Evolutionary conservation across 768 basidiomycete species (phyloP).

Genomic region (Lactarius evosmus): DNA sequence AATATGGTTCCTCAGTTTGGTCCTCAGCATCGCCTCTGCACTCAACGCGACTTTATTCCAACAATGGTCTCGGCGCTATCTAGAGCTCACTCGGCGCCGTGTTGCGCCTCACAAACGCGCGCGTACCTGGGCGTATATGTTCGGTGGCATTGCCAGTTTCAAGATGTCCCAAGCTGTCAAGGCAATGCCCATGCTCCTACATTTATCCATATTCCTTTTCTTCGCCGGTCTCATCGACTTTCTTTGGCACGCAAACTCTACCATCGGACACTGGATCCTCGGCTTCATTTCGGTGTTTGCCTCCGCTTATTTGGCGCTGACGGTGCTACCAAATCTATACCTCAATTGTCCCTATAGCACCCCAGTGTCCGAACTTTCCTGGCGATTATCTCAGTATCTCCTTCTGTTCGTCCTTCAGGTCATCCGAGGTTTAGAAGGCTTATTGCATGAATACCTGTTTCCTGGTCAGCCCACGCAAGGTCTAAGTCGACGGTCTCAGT

Average conservation of each 20-base stretch:
- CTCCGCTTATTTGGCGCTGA: background rate
- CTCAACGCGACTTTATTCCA: background rate
- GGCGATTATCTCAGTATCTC: constrained; percentile 1
- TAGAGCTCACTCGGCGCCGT: background rate
- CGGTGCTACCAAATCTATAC: background rate
- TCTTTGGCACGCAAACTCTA: background rate
- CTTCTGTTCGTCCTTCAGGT: background rate
- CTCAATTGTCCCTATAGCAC: constrained; percentile 6
- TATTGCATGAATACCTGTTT: background rate
- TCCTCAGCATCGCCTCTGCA: background rate
- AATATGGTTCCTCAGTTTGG: constrained; percentile 3
- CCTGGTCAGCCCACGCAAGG: background rate
- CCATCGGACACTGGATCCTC: background rate
- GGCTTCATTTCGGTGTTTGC: background rate
- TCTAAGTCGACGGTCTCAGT: background rate
- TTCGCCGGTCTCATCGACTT: background rate
- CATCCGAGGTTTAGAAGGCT: background rate
- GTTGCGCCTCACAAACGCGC: background rate
- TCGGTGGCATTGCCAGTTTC: background rate
- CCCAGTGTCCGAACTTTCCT: background rate
- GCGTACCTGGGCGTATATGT: background rate
- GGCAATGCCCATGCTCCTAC: background rate
- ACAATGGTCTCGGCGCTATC: background rate
- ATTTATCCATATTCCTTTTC: constrained; percentile 1
- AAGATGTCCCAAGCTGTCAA: background rate